These are phyloP conservation scores for Yamadazyma membranifaciens DNA, from an alignment of 1,139 yeast genomes.

Conservation along the genomic window DNA sequence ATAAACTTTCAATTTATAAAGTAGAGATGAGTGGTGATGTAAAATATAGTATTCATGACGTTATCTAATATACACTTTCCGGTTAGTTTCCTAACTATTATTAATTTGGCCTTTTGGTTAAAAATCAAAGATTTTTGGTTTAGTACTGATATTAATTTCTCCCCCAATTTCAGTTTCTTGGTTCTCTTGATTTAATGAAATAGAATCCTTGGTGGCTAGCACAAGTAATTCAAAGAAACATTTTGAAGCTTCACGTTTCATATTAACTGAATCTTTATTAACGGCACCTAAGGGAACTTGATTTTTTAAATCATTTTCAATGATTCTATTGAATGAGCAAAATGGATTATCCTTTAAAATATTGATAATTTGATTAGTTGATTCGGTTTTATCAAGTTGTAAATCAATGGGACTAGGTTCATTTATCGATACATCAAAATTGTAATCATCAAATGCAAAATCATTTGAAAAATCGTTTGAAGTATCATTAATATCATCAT, in stretches of 20 bases:
- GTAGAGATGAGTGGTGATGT: neutral
- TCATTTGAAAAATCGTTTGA: conserved; percentile 14
- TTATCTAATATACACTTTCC: conserved; percentile 18
- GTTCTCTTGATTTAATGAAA: conserved; percentile 55
- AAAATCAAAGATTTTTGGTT: conserved; percentile 48
- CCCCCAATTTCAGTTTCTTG: conserved; percentile 48
- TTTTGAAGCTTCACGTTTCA: conserved; percentile 63
- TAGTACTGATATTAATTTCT: conserved; percentile 54
- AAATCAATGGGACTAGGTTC: conserved; percentile 21
- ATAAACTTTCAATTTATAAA: neutral
- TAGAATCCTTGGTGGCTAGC: conserved; percentile 74
- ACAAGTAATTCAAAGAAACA: conserved; percentile 83
- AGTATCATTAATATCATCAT: neutral
- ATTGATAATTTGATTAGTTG: conserved; percentile 13
- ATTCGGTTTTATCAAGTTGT: conserved; percentile 8
- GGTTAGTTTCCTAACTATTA: conserved; percentile 4
- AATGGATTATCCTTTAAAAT: conserved; percentile 7
- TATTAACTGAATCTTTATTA: conserved; percentile 25
- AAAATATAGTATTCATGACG: conserved; percentile 13
- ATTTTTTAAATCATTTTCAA: conserved; percentile 34
- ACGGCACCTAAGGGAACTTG: conserved; percentile 30
- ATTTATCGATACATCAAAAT: conserved; percentile 42
- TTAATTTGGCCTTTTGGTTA: conserved; percentile 10
- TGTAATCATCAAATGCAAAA: conserved; percentile 20
- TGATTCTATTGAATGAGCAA: conserved; percentile 33